Evolutionary conservation across 2,329 filamentous ascomycete species (phyloP), one percentile per base, ranked within the genome.

Genomic region (Grosmannia serpens): DNA sequence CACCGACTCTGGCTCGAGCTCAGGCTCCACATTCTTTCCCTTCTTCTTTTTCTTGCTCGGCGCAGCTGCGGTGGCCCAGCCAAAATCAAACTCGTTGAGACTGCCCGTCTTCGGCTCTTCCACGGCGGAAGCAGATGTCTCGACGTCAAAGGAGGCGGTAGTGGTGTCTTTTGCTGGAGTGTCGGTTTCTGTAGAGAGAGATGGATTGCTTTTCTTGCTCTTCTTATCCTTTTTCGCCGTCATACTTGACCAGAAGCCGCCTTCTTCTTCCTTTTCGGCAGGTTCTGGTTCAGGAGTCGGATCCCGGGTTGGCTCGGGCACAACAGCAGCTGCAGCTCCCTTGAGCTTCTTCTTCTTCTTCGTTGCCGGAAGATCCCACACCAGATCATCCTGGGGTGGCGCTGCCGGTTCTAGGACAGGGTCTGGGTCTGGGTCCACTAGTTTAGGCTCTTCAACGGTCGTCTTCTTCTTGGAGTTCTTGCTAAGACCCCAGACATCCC

Each of bases 401-500:
- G 56, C 61, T 6, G 54, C 57, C 15, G 50, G 35, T n/a, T 5
- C 51, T 20, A 56, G 62, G 50, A 60, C 62, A 47, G 51, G 62
- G 55, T 61, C 59, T 2, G 56, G 55, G 15, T 61, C 55, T 2
- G 58, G 56, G 24, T 62, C 60, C 20, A 58, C 57, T 2, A 56
- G 54, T 31, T 53, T 35, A 11, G 38, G 38, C 15, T 46, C 33
- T 24, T 57, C 59, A 15, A 13, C 41, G 15, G 53, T 41, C 13
- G 55, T 24, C 17, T 67, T 64, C 64, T 70, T 69, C 60, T 75
- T 75, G 64, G 74, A 56, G 73, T 75, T 75, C 62, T 73, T 74
- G 60, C 75, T 74, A 55, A 71, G 66, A 55, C 72, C 71, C 63
- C 67, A 70, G 69, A 73, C 75, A 61, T 67, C 74, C 75, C 72